These are phyloP conservation scores for Spinellus fusiger DNA, from an alignment of 192 early-diverging fungal species.

Conservation along the genomic window DNA sequence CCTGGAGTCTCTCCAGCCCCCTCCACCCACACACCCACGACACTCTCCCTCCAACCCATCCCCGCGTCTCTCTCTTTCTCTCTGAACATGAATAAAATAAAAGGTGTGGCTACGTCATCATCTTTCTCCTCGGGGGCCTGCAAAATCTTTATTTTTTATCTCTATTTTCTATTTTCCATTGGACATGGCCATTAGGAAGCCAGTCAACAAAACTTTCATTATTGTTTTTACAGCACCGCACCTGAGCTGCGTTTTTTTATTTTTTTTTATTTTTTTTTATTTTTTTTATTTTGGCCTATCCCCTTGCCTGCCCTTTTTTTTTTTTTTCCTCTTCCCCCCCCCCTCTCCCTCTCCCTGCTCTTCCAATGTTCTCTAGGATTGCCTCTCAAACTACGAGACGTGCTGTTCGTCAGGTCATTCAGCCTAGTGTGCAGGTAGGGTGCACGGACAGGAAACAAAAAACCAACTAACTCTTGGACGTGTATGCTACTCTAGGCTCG, in stretches of 20 bases:
- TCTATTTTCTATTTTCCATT: too few relatives aligned
- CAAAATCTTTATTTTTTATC: not conserved
- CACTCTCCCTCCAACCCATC: too few relatives aligned
- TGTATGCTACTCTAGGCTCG: slow-evolving; percentile 20
- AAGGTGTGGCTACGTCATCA: not conserved
- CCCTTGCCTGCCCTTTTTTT: not conserved
- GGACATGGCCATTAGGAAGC: too few relatives aligned
- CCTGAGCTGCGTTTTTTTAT: not conserved
- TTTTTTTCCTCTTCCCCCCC: slow-evolving; percentile 15
- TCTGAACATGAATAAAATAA: not conserved
- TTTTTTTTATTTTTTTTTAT: slow-evolving; percentile 19
- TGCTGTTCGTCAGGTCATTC: slow-evolving; percentile 23
- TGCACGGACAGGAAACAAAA: not conserved
- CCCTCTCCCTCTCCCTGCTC: slow-evolving; percentile 7
- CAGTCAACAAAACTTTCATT: slow-evolving; percentile 3
- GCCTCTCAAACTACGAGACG: slow-evolving; percentile 30
- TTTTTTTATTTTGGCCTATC: slow-evolving; percentile 3
- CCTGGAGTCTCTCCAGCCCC: too few relatives aligned
- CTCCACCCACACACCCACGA: too few relatives aligned
- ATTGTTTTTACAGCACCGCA: not conserved
- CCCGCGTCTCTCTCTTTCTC: not conserved
- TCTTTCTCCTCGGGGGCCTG: not conserved
- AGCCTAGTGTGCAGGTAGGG: slow-evolving; percentile 15
- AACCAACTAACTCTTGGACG: slow-evolving; percentile 2
- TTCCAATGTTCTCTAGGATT: slow-evolving; percentile 35